Conservation (phyloP, 116 monocot genomes). For the Trichopus zeylanicus region DNA sequence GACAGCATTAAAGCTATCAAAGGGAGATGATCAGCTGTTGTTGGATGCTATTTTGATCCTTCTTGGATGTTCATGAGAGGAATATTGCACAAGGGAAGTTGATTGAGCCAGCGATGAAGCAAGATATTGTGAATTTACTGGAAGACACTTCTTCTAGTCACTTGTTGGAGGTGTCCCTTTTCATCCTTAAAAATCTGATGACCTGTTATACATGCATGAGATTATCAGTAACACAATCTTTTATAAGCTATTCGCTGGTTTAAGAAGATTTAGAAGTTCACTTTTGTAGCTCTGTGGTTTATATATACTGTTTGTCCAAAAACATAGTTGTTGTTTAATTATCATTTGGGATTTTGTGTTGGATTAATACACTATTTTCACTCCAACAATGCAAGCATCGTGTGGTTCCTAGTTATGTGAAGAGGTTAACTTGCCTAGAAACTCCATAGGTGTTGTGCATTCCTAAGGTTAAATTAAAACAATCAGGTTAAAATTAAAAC, state of each 20-base stretch:
- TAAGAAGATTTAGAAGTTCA: not conserved
- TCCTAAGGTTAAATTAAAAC: too few species aligned
- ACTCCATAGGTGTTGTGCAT: too few species aligned
- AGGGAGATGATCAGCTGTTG: conserved; percentile 49
- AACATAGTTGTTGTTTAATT: too few species aligned
- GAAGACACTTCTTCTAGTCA: conserved; percentile 87
- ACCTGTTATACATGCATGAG: not conserved
- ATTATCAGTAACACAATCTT: not conserved
- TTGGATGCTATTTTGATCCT: conserved; percentile 43
- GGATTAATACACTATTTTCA: too few species aligned
- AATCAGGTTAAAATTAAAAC: too few species aligned
- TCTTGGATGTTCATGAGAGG: conserved; percentile 43
- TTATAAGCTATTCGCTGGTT: not conserved
- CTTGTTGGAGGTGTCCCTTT: conserved; percentile 59
- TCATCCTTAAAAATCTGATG: not conserved
- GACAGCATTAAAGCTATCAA: conserved; percentile 69
- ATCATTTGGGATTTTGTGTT: too few species aligned
- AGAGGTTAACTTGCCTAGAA: too few species aligned
- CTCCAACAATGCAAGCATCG: too few species aligned
- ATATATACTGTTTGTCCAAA: too few species aligned
- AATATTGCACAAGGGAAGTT: conserved; percentile 17
- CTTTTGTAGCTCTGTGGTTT: not conserved
- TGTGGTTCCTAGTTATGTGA: too few species aligned
- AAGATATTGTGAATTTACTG: conserved; percentile 42
- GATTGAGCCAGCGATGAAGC: conserved; percentile 20